Evolutionary conservation across 306 rosid species (phyloP), one percentile per base, ranked within the genome.

Genomic region (Cucurbita maxima): DNA sequence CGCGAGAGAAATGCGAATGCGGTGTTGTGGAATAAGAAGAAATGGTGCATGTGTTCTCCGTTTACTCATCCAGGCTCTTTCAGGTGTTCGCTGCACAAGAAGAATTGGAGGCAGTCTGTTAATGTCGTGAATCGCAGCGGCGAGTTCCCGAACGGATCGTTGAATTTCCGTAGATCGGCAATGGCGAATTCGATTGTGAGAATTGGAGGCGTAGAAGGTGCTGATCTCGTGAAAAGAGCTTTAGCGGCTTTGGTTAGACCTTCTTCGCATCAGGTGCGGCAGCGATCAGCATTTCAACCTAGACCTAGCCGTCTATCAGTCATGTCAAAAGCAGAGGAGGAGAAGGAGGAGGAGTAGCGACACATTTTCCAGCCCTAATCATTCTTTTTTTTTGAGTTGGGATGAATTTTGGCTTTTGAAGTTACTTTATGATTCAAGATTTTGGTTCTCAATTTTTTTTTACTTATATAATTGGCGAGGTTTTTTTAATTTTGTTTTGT

Each of bases 181-280:
- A 93, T 93, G 98, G 90, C 97, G 57, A 93, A 93, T 83, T 93
- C 98, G 37, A 78, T 93, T 0, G 98, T 90, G 44, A 76, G 98
- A 43, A 93, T 90, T 53, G 88, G 97, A 14, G 90, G 96, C 57
- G 98, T 93, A 0, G 98, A 93, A 53, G 98, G 98, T 13, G 16
- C 8, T 2, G 96, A 93, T 72, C 81, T 93, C 14, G 92, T 93
- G 52, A 87, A 74, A 50, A 81, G 94, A 67, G 96, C 96, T 30
- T 81, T 93, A 45, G 25, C 97, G 0, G 89, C 98, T 16, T 57
- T 93, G 82, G 90, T 90, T 77, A 87, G 98, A 0, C 98, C 98
- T 16, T 93, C 98, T 0, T 90, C 97, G n/a, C 94, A 90, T 60
- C 91, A 89, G 51, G 97, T 86, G 79, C 76, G 75, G 56, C 79